These are phyloP conservation scores for Elsinoe fawcettii DNA, from an alignment of 2,329 filamentous ascomycete genomes.

Conservation along the genomic window DNA sequence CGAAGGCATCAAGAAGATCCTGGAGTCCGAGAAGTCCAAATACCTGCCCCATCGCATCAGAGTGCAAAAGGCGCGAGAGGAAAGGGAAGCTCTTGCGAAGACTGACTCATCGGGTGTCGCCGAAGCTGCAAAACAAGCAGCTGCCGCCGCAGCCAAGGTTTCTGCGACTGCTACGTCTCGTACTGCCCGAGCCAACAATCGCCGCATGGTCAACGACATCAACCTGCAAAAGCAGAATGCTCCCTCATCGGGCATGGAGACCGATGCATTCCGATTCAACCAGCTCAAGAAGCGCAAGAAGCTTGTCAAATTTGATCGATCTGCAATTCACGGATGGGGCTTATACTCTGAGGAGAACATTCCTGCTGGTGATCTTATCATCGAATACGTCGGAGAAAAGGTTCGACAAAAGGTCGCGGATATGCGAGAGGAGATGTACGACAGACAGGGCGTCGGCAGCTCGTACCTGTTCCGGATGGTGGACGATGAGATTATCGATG, in stretches of 20 bases:
- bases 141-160: slow-evolving; percentile 66
- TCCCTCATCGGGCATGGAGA: slow-evolving; percentile 59
- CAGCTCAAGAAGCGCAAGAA: slow-evolving; percentile 99
- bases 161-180: slow-evolving; percentile 83
- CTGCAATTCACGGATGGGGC: slow-evolving; percentile 98
- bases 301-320: slow-evolving; percentile 93
- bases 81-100: slow-evolving; percentile 71
- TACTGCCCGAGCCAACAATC: slow-evolving; percentile 90
- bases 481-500: slow-evolving; percentile 94
- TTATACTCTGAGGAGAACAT: slow-evolving; percentile 98
- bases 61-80: slow-evolving; percentile 82
- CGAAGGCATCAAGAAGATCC: slow-evolving; percentile 88
- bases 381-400: slow-evolving; percentile 97
- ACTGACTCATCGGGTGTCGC: slow-evolving; percentile 55
- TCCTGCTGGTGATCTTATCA: slow-evolving; percentile 96
- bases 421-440: slow-evolving; percentile 81
- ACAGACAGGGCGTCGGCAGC: slow-evolving; percentile 93
- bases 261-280: slow-evolving; percentile 92
- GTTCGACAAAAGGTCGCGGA: slow-evolving; percentile 97
- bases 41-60: slow-evolving; percentile 97
- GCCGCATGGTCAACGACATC: slow-evolving; percentile 86
- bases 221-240: slow-evolving; percentile 82
- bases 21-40: slow-evolving; percentile 95
- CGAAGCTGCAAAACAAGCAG: slow-evolving; percentile 59
- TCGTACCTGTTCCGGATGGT: slow-evolving; percentile 98